Evolutionary conservation across 2,329 filamentous ascomycete genomes (phyloP), one percentile per base, ranked within the genome.

Genomic region (Talaromyces sp.): DNA sequence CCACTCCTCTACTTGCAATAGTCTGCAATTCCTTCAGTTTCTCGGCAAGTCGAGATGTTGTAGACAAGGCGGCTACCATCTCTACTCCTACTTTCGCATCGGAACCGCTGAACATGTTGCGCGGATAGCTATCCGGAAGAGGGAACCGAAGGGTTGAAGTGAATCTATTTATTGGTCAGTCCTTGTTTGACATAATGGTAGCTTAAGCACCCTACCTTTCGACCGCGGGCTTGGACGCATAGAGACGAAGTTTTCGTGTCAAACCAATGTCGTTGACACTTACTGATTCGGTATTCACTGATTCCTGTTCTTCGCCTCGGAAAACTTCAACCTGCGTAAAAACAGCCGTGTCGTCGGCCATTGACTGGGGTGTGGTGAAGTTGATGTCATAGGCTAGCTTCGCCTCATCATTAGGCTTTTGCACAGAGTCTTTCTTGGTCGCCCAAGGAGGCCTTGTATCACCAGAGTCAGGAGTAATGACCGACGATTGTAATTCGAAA

Each of bases 91-190:
- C 72, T 74, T 68, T 65, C 74, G 72, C 66, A 65, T 83, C 71
- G 27, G 60, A 74, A 61, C 82, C 78, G 19, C 83, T 74, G 75
- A 93, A 92, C 62, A 97, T 89, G 35, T 81, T 70, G n/a, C 69
- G 80, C 0, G 95, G 95, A 73, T 91, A 97, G 75, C 92, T 96
- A 73, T 95, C 89, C 39, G 96, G 84, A 33, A 93, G 73, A 1
- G 94, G 93, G 72, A 93, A 95, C 1, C 85, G 80, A 8, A 94
- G 82, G 22, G 74, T 69, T 37, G 75, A 74, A 45, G 75, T 66
- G 65, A 75, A 79, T 59, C 78, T 80, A 68, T 27, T 56, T 54
- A 17, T 37, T 19, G 13, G 35, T 62, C 22, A 64, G 41, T 35
- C 22, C 15, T 27, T 17, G 25, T 31, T 27, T 25, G 13, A 6